These are phyloP conservation scores for Corylus avellana DNA, from an alignment of 306 rosid genomes.

Conservation along the genomic window DNA sequence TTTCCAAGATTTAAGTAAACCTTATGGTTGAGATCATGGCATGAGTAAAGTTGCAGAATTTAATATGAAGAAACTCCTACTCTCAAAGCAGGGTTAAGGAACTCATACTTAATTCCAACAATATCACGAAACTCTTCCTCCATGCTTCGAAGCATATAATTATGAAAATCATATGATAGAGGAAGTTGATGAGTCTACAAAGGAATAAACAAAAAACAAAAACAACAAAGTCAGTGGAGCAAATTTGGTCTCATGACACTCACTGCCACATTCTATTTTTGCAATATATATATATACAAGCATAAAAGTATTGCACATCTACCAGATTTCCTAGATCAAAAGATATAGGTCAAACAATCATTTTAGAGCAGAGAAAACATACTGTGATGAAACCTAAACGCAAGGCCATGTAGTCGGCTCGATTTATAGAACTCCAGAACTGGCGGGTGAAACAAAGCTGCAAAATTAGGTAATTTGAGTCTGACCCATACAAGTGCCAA, in stretches of 20 bases:
- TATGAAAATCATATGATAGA: constrained; percentile 77
- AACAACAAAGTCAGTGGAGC: constrained; percentile 28
- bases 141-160: constrained; percentile 96
- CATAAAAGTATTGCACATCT: constrained; percentile 5
- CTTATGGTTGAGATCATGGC: neutral
- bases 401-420: constrained; percentile 86
- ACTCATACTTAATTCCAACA: constrained; percentile 77
- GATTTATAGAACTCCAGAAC: constrained; percentile 87
- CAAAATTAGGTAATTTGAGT: constrained; percentile 30
- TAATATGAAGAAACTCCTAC: constrained; percentile 11
- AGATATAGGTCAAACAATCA: neutral
- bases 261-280: constrained; percentile 8
- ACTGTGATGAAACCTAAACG: constrained; percentile 88
- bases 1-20: neutral
- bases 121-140: constrained; percentile 89
- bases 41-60: constrained; percentile 6
- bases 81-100: constrained; percentile 12
- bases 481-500: neutral
- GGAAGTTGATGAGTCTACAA: constrained; percentile 79
- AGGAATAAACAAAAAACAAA: constrained; percentile 24
- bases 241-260: constrained; percentile 21
- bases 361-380: constrained; percentile 28
- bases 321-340: neutral
- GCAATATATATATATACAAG: constrained; percentile 5
- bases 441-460: constrained; percentile 96